Percentiles rank a stretch among this genome's conserved stretches.
These are phyloP conservation scores for Sordariomycetes sp. DNA, from an alignment of 2,329 filamentous ascomycete species.

Conservation along the genomic window DNA sequence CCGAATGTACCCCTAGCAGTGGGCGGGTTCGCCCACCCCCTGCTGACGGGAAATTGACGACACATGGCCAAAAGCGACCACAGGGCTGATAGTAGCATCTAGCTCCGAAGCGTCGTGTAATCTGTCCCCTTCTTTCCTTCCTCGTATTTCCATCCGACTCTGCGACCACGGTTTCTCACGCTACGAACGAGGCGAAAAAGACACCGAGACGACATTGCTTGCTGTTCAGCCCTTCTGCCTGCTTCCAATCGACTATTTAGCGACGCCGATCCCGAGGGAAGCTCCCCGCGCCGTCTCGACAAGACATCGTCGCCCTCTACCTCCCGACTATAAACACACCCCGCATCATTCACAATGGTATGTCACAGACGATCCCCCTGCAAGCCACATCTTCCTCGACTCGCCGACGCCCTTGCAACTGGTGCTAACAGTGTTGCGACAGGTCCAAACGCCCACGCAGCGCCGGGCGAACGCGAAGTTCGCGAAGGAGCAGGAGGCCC, in stretches of 20 bases:
- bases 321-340: neutral
- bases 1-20: neutral
- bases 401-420: neutral
- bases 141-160: neutral
- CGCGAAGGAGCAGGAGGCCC: conserved; percentile 56
- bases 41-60: conserved; percentile 1
- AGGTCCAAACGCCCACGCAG: conserved; percentile 64
- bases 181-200: neutral
- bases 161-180: neutral
- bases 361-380: neutral
- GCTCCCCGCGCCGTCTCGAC: neutral
- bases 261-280: neutral
- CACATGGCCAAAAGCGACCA: conserved; percentile 3
- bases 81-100: neutral
- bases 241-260: neutral
- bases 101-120: neutral
- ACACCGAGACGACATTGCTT: neutral
- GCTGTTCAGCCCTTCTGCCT: neutral
- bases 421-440: neutral
- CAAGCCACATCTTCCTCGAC: neutral
- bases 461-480: conserved; percentile 71
- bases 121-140: conserved; percentile 3
- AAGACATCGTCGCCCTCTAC: neutral
- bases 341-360: neutral
- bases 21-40: neutral